Percentiles rank a stretch among this genome's conserved stretches.
These are phyloP conservation scores for Fusarium torulosum DNA, from an alignment of 2,329 filamentous ascomycete genomes.

Conservation along the genomic window DNA sequence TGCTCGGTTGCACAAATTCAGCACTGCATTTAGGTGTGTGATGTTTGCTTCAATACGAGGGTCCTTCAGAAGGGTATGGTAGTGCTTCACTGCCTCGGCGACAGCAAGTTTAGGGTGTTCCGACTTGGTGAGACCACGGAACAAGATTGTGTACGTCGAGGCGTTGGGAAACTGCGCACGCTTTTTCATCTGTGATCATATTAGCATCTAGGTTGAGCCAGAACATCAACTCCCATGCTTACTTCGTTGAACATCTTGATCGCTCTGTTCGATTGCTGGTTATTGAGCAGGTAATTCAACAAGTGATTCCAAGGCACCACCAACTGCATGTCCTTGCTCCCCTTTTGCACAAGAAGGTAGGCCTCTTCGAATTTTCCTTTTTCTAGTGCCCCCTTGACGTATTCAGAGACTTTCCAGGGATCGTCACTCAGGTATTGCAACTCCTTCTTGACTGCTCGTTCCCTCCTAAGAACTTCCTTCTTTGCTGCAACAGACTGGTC, in stretches of 20 bases:
- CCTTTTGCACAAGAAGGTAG: constrained; percentile 73
- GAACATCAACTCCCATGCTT: constrained; percentile 38
- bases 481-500: constrained; percentile 32
- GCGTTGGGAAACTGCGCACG: constrained; percentile 82
- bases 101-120: constrained; percentile 71
- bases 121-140: constrained; percentile 78
- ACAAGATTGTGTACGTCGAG: constrained; percentile 85
- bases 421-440: constrained; percentile 72
- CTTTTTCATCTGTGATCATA: constrained; percentile 85
- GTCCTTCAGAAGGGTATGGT: constrained; percentile 77
- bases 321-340: constrained; percentile 74
- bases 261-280: constrained; percentile 71
- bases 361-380: constrained; percentile 75
- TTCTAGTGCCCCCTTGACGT: constrained; percentile 71
- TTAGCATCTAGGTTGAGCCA: constrained; percentile 26
- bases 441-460: constrained; percentile 64
- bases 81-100: constrained; percentile 78
- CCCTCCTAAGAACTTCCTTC: constrained; percentile 48
- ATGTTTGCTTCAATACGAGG: constrained; percentile 77
- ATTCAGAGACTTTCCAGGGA: constrained; percentile 77
- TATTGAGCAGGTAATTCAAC: constrained; percentile 76
- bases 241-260: constrained; percentile 92
- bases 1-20: constrained; percentile 82
- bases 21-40: constrained; percentile 89
- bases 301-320: constrained; percentile 90